Evolutionary conservation across 2,329 filamentous ascomycete species (phyloP).

Genomic region (Onygenales sp.): DNA sequence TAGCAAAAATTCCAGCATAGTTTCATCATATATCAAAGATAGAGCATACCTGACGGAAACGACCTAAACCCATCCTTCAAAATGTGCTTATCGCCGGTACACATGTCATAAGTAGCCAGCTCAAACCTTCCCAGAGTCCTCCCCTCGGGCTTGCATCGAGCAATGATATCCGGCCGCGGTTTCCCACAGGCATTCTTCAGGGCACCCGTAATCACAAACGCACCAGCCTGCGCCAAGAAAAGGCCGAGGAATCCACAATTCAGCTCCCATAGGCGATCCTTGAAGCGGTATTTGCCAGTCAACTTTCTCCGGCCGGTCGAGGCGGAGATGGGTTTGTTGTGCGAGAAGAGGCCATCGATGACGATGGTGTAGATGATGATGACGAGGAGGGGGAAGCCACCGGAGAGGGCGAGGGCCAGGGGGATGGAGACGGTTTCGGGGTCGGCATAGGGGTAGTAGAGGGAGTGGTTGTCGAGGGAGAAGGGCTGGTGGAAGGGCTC

Average conservation of each 20-base stretch:
- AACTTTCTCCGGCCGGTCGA: constrained; percentile 26
- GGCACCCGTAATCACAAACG: constrained; percentile 48
- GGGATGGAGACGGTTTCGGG: constrained; percentile 46
- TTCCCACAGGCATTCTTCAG: constrained; percentile 52
- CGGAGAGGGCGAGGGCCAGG: constrained; percentile 40
- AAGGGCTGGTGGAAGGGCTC: constrained; percentile 51
- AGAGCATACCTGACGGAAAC: constrained; percentile 43
- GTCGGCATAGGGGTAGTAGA: constrained; percentile 49
- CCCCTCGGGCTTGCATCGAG: constrained; percentile 38
- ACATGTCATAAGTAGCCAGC: not conserved
- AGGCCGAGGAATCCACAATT: constrained; percentile 53
- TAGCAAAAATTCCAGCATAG: constrained; percentile 5
- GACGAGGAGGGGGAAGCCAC: constrained; percentile 39
- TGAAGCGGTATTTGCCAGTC: constrained; percentile 41
- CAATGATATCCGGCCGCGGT: constrained; percentile 50
- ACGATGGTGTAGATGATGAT: constrained; percentile 48
- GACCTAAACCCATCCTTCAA: constrained; percentile 52
- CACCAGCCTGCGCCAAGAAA: constrained; percentile 42
- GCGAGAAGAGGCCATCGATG: constrained; percentile 50
- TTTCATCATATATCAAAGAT: not conserved
- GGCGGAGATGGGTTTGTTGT: constrained; percentile 31
- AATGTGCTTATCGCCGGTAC: constrained; percentile 30
- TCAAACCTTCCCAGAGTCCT: constrained; percentile 24
- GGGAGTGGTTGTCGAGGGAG: constrained; percentile 45
- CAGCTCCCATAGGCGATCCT: constrained; percentile 52